Base-by-base conservation (phyloP, 768 basidiomycete species). In the Russula dissimulans region DNA sequence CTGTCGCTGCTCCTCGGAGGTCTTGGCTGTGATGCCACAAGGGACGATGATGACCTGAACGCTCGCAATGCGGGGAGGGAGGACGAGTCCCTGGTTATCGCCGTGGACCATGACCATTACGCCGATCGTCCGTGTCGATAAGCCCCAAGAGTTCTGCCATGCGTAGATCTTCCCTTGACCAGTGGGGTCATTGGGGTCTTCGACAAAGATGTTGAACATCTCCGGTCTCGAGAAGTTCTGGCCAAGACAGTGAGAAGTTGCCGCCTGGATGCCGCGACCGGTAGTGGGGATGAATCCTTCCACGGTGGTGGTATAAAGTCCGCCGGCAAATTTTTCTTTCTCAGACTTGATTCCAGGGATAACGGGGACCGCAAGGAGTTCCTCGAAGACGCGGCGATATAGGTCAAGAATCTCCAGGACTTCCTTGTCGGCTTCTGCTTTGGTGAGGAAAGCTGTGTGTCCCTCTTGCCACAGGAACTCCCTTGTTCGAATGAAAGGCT, bases 381-480 rank as follows among this genome's bases (percentile, higher is more conserved):
- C 97, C 72, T 95, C 91, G 75, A 94, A 99, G 8, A 98, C 90
- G 59, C 85, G 87, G 38, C 90, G 86, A 76, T 99, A 99, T 63
- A 97, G 85, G 57, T 97, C 94, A 67, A 99, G 87, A 67, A 99
- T 98, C 59, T 95, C 82, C 18, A 81, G 84, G 15, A 98, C 97
- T 75, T 98, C 97, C 53, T 75, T 77, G 68, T 92, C 97, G 29
- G 95, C 95, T 72, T 97, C 95, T 4, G 77, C 70, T 73, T 95
- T 89, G 65, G 88, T 91, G 46, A 95, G 79, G 74, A 88, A 85
- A 3, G 97, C 95, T 9, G 97, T 98, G 77, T 99, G 97, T 41
- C 97, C 97, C 74, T 99, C 97, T 76, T 99, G 97, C 97, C 97
- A 99, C n/a, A 99, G 78, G 81, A 97, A 99, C 76, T 99, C 97